These are phyloP conservation scores for Alternaria dauci DNA, from an alignment of 2,329 filamentous ascomycete genomes.

Conservation along the genomic window DNA sequence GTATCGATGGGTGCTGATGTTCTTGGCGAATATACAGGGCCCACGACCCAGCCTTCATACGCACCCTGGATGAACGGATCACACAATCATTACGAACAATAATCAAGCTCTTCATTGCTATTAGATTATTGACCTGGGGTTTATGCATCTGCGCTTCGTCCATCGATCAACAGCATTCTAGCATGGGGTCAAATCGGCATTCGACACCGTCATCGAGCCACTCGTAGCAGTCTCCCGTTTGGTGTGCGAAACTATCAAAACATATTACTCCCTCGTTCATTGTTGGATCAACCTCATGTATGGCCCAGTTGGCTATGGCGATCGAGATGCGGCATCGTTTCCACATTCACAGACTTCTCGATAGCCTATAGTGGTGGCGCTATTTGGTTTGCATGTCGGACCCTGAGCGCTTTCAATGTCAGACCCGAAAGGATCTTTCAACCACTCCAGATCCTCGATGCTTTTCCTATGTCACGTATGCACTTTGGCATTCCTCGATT, in stretches of 20 bases:
- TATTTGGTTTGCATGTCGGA: not conserved
- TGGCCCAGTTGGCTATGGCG: not conserved
- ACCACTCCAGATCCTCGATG: not conserved
- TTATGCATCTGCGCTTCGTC: not conserved
- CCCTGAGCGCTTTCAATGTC: not conserved
- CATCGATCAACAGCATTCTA: not conserved
- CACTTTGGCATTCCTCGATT: not conserved
- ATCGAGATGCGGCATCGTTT: not conserved
- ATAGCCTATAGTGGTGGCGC: not conserved
- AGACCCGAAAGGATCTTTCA: not conserved
- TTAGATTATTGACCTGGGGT: not conserved
- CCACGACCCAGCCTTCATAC: constrained; percentile 27
- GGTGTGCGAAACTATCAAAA: not conserved
- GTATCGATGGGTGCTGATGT: constrained; percentile 29
- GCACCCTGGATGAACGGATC: constrained; percentile 21
- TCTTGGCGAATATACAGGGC: constrained; percentile 23
- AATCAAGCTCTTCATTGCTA: not conserved
- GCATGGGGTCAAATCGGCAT: not conserved
- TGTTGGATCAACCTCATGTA: not conserved
- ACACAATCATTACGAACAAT: not conserved
- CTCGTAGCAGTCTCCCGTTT: not conserved
- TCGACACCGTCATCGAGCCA: not conserved
- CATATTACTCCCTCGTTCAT: not conserved
- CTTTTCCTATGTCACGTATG: not conserved
- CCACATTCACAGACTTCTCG: not conserved